phyloP scores from a whole-genome alignment of 495 filamentous ascomycete genomes.

The Rusavskia elegans region DNA sequence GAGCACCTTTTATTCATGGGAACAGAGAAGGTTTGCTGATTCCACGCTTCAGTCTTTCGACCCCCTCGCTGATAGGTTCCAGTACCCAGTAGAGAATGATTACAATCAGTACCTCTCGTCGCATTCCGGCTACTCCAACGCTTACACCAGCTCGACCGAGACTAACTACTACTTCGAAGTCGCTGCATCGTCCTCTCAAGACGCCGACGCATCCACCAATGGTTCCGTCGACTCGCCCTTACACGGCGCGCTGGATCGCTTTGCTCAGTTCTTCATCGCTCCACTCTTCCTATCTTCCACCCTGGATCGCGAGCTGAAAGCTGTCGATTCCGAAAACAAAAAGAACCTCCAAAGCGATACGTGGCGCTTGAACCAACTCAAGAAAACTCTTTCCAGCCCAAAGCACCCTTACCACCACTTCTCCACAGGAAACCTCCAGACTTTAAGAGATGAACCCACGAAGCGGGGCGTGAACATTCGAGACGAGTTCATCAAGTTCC shows the following conservation, averaged over 20 bases:
- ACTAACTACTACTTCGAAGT: slow-evolving; percentile 99
- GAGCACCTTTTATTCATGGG: slow-evolving; percentile 98
- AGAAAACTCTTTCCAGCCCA: slow-evolving; percentile 78
- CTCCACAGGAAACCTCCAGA: slow-evolving; percentile 84
- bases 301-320: slow-evolving; percentile 76
- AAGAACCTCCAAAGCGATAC: slow-evolving; percentile 94
- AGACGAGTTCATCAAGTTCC: slow-evolving; percentile 88
- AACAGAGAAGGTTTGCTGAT: slow-evolving; percentile 64
- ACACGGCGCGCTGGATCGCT: slow-evolving; percentile 82
- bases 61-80: background rate
- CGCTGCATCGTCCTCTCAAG: slow-evolving; percentile 40
- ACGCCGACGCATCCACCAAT: slow-evolving; percentile 19
- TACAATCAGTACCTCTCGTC: slow-evolving; percentile 86
- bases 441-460: slow-evolving; percentile 71
- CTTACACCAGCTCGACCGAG: slow-evolving; percentile 81
- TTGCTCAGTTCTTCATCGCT: slow-evolving; percentile 92
- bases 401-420: slow-evolving; percentile 93
- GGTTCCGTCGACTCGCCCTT: slow-evolving; percentile 51
- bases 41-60: background rate
- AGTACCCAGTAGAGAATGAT: slow-evolving; percentile 90
- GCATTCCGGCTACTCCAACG: slow-evolving; percentile 84
- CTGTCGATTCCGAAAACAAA: slow-evolving; percentile 98
- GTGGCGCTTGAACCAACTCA: slow-evolving; percentile 86
- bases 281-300: slow-evolving; percentile 84
- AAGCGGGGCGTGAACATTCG: slow-evolving; percentile 73